Evolutionary conservation across 768 basidiomycete species (phyloP).

Genomic region (Lyophyllum atratum): DNA sequence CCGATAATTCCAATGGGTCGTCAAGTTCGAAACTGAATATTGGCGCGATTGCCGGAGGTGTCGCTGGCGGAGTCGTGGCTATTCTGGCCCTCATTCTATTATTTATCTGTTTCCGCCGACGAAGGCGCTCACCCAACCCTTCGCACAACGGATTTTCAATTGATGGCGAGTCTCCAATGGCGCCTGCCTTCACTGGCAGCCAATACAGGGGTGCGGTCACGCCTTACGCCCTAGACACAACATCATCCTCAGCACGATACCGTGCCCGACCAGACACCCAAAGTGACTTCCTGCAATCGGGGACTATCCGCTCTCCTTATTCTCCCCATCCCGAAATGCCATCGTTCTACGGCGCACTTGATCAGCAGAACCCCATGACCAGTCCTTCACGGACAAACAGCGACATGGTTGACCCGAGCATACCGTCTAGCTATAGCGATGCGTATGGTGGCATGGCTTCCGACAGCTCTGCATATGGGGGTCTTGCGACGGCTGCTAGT

Average conservation of each 20-base stretch:
- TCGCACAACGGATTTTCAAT: background rate
- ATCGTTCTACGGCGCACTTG: background rate
- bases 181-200: background rate
- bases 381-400: background rate
- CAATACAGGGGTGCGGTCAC: too few species aligned
- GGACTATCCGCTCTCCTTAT: background rate
- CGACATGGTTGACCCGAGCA: background rate
- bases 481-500: background rate
- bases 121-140: background rate
- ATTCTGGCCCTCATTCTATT: slow-evolving; percentile 4
- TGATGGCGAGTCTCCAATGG: background rate
- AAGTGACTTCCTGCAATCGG: slow-evolving; percentile 8
- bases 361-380: background rate
- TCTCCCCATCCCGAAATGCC: background rate
- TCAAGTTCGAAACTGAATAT: background rate
- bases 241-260: background rate
- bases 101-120: slow-evolving; percentile 1
- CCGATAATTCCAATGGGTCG: background rate
- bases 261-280: slow-evolving; percentile 10
- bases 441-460: background rate
- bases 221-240: background rate
- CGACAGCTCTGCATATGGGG: background rate
- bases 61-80: slow-evolving; percentile 8
- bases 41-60: slow-evolving; percentile 11
- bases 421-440: too few species aligned